Percentiles rank a stretch among this genome's conserved stretches.
phyloP scores from a whole-genome alignment of 1,139 yeast species.

The Blastobotrys elegans region DNA sequence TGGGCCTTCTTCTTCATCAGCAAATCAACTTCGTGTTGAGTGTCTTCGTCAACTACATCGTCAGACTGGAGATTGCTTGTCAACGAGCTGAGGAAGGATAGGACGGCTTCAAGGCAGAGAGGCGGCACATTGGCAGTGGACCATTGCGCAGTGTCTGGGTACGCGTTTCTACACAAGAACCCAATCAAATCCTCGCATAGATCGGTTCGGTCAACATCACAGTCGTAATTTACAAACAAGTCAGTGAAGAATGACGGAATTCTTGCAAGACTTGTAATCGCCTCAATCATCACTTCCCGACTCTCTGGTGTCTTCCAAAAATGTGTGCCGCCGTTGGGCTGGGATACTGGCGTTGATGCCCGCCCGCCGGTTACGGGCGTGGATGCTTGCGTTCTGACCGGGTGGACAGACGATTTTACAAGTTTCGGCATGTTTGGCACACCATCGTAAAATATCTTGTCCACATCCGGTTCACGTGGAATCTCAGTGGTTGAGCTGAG shows the following conservation, averaged over 20 bases:
- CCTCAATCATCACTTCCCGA: slow-evolving; percentile 80
- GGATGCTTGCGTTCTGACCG: slow-evolving; percentile 18
- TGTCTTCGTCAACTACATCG: slow-evolving; percentile 5
- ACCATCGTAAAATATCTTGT: slow-evolving; percentile 39
- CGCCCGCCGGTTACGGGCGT: slow-evolving; percentile 16
- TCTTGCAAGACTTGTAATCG: slow-evolving; percentile 71
- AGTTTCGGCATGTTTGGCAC: slow-evolving; percentile 37
- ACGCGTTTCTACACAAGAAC: slow-evolving; percentile 66
- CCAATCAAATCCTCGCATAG: slow-evolving; percentile 65
- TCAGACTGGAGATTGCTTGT: slow-evolving; percentile 41
- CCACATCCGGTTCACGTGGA: slow-evolving; percentile 37
- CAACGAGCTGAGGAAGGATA: slow-evolving; percentile 65
- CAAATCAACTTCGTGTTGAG: slow-evolving; percentile 22
- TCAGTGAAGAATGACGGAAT: slow-evolving; percentile 74
- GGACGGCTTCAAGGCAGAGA: slow-evolving; percentile 80
- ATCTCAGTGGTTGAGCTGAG: slow-evolving; percentile 37
- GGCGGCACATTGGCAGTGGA: slow-evolving; percentile 92
- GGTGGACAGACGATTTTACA: slow-evolving; percentile 28
- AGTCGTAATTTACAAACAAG: slow-evolving; percentile 79
- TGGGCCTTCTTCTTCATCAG: slow-evolving; percentile 43
- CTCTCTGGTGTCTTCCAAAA: slow-evolving; percentile 38
- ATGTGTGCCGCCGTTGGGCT: background rate
- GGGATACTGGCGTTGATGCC: slow-evolving; percentile 4
- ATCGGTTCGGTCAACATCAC: slow-evolving; percentile 85
- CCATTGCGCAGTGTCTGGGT: slow-evolving; percentile 70